Percentiles rank a stretch among this genome's conserved stretches.
These are phyloP conservation scores for Eucalyptus lansdowneana DNA, from an alignment of 345 rosid genomes.

Conservation along the genomic window DNA sequence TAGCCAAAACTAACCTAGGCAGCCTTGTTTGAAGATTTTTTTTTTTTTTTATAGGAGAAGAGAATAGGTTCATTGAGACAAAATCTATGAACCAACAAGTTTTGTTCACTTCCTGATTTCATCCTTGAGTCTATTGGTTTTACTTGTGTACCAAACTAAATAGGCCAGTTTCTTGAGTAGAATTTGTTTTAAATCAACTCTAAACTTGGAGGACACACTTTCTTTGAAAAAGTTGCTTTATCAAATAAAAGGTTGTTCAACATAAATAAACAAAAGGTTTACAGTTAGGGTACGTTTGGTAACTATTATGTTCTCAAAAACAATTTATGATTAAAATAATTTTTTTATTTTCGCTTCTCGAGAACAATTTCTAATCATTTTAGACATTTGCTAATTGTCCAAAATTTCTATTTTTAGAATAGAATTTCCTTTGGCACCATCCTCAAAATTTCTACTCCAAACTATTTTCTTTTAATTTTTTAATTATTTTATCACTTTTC, in stretches of 20 bases:
- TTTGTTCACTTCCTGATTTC: not conserved
- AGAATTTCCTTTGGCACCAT: too few species aligned
- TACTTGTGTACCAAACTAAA: not conserved
- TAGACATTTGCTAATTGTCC: too few species aligned
- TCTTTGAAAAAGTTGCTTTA: not conserved
- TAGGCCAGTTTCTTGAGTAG: not conserved
- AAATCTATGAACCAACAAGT: not conserved
- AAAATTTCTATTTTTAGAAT: too few species aligned
- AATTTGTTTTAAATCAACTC: not conserved
- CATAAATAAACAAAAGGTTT: too few species aligned
- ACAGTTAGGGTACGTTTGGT: accelerated
- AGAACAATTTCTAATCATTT: too few species aligned
- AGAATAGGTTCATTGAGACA: not conserved
- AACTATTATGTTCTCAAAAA: accelerated
- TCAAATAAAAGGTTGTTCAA: not conserved
- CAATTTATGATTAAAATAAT: accelerated
- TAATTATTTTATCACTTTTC: too few species aligned
- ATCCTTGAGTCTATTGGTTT: not conserved
- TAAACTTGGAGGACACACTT: not conserved
- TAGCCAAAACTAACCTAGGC: not conserved
- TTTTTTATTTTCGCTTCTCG: too few species aligned
- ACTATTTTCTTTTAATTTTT: too few species aligned
- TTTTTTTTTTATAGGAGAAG: not conserved
- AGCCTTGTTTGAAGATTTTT: not conserved
- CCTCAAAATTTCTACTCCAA: too few species aligned